phyloP scores from a whole-genome alignment of 179 eudicot genomes.

The Corrigiola litoralis region DNA sequence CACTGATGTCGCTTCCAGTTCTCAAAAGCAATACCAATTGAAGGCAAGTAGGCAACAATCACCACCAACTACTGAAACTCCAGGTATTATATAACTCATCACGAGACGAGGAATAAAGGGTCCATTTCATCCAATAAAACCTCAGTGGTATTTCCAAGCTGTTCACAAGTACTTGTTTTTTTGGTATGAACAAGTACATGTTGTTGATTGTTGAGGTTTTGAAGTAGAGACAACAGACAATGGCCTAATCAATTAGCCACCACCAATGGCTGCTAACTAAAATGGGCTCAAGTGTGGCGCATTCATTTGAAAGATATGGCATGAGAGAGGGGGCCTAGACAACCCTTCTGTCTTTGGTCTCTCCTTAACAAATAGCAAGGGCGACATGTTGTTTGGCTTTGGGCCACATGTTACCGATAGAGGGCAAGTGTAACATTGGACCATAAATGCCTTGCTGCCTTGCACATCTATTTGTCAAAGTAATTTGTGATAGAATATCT shows the following conservation, averaged over 20 bases:
- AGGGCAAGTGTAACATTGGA: slow-evolving; percentile 3
- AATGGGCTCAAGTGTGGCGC: slow-evolving; percentile 3
- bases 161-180: slow-evolving; percentile 16
- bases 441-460: neutral
- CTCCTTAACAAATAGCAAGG: neutral
- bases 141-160: neutral
- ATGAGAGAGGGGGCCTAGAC: neutral
- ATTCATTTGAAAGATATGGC: neutral
- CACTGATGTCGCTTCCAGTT: neutral
- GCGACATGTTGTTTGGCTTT: slow-evolving; percentile 10
- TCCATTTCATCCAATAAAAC: neutral
- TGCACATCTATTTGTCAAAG: neutral
- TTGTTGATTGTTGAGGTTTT: slow-evolving; percentile 19
- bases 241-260: slow-evolving; percentile 14
- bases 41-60: neutral
- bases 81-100: neutral
- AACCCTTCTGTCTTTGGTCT: slow-evolving; percentile 5
- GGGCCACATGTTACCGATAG: slow-evolving; percentile 15
- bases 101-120: neutral
- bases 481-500: neutral
- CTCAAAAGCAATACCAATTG: neutral
- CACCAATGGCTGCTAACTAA: slow-evolving; percentile 4
- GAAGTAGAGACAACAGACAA: slow-evolving; percentile 12
- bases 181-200: slow-evolving; percentile 16
- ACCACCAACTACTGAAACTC: neutral